A percentile compares a stretch with the other conserved stretches of the same genome.
Evolutionary conservation across 805 yeast species (phyloP).

Genomic region (Zygotorulaspora sp.): DNA sequence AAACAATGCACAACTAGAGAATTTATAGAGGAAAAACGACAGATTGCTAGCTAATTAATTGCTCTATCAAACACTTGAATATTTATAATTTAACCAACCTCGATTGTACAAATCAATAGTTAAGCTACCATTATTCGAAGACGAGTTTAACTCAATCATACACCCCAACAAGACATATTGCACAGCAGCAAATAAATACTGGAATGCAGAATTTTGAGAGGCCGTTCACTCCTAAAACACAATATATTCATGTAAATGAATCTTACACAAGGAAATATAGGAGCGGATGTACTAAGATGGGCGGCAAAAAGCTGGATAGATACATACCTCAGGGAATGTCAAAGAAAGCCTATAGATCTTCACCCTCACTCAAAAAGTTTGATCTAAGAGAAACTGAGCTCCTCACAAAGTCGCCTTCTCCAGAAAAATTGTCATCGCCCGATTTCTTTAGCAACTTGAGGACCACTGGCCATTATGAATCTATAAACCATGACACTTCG

Average conservation of each 20-base stretch:
- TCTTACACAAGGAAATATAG: conserved; percentile 3
- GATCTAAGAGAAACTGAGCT: conserved; percentile 14
- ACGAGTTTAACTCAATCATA: no score
- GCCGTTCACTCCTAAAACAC: conserved; percentile 8
- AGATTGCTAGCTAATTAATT: no score
- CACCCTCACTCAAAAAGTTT: conserved; percentile 18
- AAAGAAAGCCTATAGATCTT: conserved; percentile 27
- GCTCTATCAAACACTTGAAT: no score
- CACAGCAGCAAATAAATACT: no score
- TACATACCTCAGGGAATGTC: conserved; percentile 38
- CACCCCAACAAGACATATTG: no score
- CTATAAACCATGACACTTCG: conserved; percentile 11
- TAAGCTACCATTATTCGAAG: no score
- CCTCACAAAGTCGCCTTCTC: conserved; percentile 23
- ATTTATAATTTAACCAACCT: no score
- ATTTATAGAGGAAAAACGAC: no score
- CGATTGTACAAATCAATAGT: no score
- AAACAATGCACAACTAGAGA: no score
- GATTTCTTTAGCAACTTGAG: conserved; percentile 29
- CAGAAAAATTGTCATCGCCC: conserved; percentile 30
- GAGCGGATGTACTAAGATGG: conserved; percentile 4
- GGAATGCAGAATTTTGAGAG: no score
- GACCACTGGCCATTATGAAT: conserved; percentile 23
- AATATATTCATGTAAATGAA: conserved; percentile 1
- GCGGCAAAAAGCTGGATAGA: conserved; percentile 33